These are phyloP conservation scores for Vishniacozyma victoriae DNA, from an alignment of 768 basidiomycete genomes.

Conservation along the genomic window DNA sequence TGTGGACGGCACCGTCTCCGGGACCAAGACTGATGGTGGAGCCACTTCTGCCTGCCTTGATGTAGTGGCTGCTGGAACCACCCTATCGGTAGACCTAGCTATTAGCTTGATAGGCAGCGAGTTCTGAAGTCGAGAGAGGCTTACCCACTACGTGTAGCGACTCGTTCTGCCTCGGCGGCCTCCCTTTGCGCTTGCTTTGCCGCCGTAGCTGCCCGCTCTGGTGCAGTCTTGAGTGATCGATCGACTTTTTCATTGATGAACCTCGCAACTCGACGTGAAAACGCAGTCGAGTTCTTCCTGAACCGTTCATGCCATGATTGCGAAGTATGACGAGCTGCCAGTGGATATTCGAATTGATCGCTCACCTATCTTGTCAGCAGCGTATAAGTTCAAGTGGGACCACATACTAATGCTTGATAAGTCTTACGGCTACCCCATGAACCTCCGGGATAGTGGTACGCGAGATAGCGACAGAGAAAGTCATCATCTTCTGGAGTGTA, in stretches of 20 bases:
- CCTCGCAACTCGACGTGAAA: constrained; percentile 12
- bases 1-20: too few species aligned
- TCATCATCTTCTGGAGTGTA: constrained; percentile 36
- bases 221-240: constrained; percentile 19
- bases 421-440: constrained; percentile 34
- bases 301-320: constrained; percentile 43
- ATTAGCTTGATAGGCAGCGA: not conserved
- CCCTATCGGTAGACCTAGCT: not conserved
- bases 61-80: not conserved
- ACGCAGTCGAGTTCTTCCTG: constrained; percentile 25
- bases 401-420: constrained; percentile 23
- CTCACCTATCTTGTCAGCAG: constrained; percentile 1
- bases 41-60: not conserved
- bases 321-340: constrained; percentile 15
- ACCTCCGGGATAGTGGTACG: constrained; percentile 21
- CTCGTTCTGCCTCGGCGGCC: not conserved
- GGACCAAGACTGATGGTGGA: not conserved
- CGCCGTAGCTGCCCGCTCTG: constrained; percentile 19
- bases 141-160: not conserved
- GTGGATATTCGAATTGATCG: constrained; percentile 9
- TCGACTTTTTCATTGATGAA: constrained; percentile 16
- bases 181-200: not conserved
- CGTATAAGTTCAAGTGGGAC: not conserved
- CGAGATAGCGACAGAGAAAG: constrained; percentile 32
- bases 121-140: not conserved